Evolutionary conservation across 345 rosid genomes (phyloP).

Genomic region (Lepidium sativum): DNA sequence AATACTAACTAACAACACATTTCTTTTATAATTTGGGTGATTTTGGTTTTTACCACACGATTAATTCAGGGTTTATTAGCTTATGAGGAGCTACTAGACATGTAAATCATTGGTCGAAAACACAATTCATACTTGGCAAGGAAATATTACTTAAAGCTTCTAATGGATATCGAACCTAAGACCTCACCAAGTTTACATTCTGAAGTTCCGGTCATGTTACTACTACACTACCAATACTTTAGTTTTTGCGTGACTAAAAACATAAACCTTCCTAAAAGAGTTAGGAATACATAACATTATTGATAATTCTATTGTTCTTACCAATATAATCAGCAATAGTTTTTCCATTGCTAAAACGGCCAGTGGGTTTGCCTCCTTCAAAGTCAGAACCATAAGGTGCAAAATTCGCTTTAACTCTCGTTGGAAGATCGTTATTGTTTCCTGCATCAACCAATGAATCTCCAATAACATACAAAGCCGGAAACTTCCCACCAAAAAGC

Average conservation of each 20-base stretch:
- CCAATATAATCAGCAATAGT: constrained; percentile 38
- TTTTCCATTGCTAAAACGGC: constrained; percentile 45
- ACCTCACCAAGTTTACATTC: too few relatives aligned
- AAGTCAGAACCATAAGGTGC: constrained; percentile 58
- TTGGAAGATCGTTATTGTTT: constrained; percentile 38
- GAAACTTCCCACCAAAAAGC: constrained; percentile 15
- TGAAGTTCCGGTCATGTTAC: too few relatives aligned
- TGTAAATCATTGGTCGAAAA: too few relatives aligned
- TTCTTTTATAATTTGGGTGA: too few relatives aligned
- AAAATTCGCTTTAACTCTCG: constrained; percentile 33
- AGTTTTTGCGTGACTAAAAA: neutral
- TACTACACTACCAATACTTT: too few relatives aligned
- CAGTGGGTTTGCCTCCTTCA: constrained; percentile 37
- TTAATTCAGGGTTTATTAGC: too few relatives aligned
- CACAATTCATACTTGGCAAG: too few relatives aligned
- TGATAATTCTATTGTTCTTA: neutral
- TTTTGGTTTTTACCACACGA: too few relatives aligned
- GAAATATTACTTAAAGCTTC: too few relatives aligned
- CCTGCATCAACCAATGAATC: constrained; percentile 65
- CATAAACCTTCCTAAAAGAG: neutral
- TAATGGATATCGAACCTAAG: too few relatives aligned
- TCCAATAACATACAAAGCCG: constrained; percentile 45
- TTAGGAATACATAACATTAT: neutral
- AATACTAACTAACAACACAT: too few relatives aligned
- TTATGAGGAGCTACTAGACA: too few relatives aligned